These are phyloP conservation scores for Tuber indicum DNA, from an alignment of 495 filamentous ascomycete genomes.

Conservation along the genomic window DNA sequence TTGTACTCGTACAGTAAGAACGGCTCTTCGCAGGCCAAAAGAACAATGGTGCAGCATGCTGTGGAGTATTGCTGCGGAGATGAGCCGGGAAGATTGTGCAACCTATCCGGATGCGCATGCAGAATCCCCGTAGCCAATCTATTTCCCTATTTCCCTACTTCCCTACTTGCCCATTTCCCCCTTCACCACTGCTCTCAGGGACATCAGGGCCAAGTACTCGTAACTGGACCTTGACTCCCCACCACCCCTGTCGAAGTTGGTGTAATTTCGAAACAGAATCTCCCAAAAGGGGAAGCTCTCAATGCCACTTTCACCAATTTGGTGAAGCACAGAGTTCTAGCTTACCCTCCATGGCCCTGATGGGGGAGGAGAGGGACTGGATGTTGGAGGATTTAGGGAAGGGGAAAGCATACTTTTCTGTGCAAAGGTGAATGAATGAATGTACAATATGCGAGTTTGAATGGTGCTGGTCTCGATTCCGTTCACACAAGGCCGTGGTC, in stretches of 20 bases:
- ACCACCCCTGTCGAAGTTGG: conserved; percentile 27
- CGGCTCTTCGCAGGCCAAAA: not conserved
- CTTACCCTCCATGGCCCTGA: conserved; percentile 9
- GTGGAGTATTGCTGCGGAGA: not conserved
- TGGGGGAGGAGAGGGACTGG: conserved; percentile 15
- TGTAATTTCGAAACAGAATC: conserved; percentile 31
- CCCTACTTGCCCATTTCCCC: not conserved
- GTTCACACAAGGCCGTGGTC: not conserved
- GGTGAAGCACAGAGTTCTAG: not conserved
- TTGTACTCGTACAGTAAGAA: not conserved
- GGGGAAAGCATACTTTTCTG: not conserved
- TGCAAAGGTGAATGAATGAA: not conserved
- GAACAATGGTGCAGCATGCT: not conserved
- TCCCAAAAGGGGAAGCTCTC: conserved; percentile 31
- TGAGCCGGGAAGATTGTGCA: not conserved
- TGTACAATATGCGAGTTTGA: not conserved
- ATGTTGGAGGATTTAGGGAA: not conserved
- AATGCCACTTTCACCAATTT: conserved; percentile 15
- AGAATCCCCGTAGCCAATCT: not conserved
- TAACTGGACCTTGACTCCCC: conserved; percentile 9
- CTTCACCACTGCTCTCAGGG: conserved; percentile 8
- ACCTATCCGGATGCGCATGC: not conserved
- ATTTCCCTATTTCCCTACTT: not conserved
- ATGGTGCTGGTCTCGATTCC: not conserved
- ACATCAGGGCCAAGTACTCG: conserved; percentile 19